phyloP scores from a whole-genome alignment of 768 basidiomycete species.

The Clathrus columnatus region DNA sequence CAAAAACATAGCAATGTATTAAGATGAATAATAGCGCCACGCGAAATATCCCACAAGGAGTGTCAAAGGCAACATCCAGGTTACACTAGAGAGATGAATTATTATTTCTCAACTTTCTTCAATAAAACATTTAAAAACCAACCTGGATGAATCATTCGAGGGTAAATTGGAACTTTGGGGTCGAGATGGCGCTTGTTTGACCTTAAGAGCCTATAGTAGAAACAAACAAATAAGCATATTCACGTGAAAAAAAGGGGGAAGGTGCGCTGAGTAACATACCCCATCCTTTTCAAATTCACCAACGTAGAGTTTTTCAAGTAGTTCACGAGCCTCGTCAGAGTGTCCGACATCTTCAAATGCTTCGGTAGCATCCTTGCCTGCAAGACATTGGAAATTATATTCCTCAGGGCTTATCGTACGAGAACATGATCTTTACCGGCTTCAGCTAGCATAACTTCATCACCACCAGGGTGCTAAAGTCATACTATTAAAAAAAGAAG shows the following conservation, averaged over 20 bases:
- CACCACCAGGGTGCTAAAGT: constrained; percentile 87
- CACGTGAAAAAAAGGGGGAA: constrained; percentile 1
- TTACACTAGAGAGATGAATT: too few relatives aligned
- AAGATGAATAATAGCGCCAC: constrained; percentile 60
- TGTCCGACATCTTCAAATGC: constrained; percentile 99
- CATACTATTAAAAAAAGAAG: background rate
- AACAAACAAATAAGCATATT: constrained; percentile 6
- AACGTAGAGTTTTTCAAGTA: constrained; percentile 69
- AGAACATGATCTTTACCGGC: constrained; percentile 50
- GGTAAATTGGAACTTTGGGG: constrained; percentile 28
- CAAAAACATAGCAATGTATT: background rate
- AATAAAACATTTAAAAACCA: too few relatives aligned
- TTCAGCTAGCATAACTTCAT: constrained; percentile 94
- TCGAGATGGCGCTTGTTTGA: constrained; percentile 41
- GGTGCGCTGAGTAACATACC: constrained; percentile 37
- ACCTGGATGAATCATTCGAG: constrained; percentile 34
- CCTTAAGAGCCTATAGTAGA: constrained; percentile 36
- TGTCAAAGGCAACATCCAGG: constrained; percentile 78
- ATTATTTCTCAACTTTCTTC: too few relatives aligned
- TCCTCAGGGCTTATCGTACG: constrained; percentile 4
- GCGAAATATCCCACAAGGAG: constrained; percentile 81
- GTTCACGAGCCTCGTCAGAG: constrained; percentile 91
- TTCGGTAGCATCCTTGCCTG: constrained; percentile 93
- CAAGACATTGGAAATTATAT: constrained; percentile 11
- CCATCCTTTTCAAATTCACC: constrained; percentile 72